phyloP scores from a whole-genome alignment of 78 protist genomes.

The Chrysochromulina tobinii region DNA sequence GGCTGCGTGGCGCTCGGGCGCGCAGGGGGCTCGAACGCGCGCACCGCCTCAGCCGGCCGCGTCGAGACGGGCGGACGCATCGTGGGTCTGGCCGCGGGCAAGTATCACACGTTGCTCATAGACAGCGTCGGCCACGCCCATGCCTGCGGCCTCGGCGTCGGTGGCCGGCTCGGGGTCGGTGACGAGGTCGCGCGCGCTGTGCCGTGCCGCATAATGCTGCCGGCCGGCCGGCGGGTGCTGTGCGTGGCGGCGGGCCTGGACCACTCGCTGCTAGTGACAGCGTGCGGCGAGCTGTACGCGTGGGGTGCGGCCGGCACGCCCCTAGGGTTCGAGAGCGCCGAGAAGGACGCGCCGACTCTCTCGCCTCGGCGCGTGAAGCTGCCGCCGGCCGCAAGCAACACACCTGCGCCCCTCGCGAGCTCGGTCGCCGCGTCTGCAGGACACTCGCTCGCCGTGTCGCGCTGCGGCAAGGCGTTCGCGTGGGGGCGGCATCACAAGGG shows the following conservation, averaged over 20 bases:
- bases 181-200: background rate
- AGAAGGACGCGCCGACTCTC: background rate
- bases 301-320: conserved; percentile 4
- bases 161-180: conserved; percentile 4
- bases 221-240: background rate
- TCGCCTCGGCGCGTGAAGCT: background rate
- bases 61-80: background rate
- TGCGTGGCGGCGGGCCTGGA: background rate
- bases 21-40: background rate
- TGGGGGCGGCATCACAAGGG: background rate
- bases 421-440: background rate
- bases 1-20: background rate
- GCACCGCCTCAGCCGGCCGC: background rate
- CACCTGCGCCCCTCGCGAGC: background rate
- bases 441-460: background rate
- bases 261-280: background rate
- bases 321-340: background rate
- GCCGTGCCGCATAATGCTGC: background rate
- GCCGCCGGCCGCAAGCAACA: background rate
- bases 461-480: background rate
- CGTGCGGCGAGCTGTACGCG: background rate
- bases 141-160: background rate
- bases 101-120: background rate
- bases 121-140: background rate
- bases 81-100: background rate